Percentiles rank a stretch among this genome's conserved stretches.
Conservation (phyloP, 768 basidiomycete species). For the Kockovaella imperatae region DNA sequence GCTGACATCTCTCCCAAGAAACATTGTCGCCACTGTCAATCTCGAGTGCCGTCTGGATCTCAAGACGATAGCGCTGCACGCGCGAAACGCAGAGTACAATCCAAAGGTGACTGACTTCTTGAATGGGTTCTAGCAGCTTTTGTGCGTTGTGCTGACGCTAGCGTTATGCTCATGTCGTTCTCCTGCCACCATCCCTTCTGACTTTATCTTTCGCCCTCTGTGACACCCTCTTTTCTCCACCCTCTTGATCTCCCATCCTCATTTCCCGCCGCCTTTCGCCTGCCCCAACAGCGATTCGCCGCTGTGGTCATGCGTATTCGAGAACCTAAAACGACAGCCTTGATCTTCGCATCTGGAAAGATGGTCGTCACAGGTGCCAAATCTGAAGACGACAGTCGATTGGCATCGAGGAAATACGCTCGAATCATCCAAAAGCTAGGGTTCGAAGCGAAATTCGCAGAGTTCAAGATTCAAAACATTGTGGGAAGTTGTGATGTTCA, state of each 20-base stretch:
- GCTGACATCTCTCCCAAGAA: slow-evolving; percentile 45
- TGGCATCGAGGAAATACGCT: slow-evolving; percentile 97
- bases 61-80: slow-evolving; percentile 96
- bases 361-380: slow-evolving; percentile 99
- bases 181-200: not conserved
- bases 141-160: too few species aligned
- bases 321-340: slow-evolving; percentile 97
- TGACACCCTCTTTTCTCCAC: not conserved
- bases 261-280: not conserved
- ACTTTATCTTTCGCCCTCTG: not conserved
- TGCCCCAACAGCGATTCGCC: slow-evolving; percentile 78
- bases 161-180: not conserved
- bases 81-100: slow-evolving; percentile 98
- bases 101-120: too few species aligned
- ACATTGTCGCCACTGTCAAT: slow-evolving; percentile 98
- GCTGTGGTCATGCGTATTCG: slow-evolving; percentile 99
- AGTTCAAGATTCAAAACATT: slow-evolving; percentile 99
- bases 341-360: slow-evolving; percentile 99
- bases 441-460: slow-evolving; percentile 97
- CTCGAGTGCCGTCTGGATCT: slow-evolving; percentile 92
- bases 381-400: slow-evolving; percentile 92
- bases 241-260: not conserved
- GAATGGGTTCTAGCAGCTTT: too few species aligned
- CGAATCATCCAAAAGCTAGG: slow-evolving; percentile 99
- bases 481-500: slow-evolving; percentile 97